Conservation (phyloP, 495 filamentous ascomycete species). For the Cercophora sp. region DNA sequence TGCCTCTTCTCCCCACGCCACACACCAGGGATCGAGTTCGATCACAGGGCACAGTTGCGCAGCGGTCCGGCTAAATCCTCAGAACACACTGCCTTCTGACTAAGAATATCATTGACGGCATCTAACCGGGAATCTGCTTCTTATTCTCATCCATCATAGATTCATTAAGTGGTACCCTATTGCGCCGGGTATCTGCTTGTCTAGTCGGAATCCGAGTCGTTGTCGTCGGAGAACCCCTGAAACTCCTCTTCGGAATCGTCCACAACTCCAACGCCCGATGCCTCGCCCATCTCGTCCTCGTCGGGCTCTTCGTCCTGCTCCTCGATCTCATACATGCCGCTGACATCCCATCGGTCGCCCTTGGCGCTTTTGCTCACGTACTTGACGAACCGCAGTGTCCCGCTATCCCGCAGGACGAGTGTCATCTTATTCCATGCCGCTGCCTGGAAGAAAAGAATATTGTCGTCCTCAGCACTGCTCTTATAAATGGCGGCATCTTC, state of each 20-base stretch:
- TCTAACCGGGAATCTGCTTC: too few species aligned
- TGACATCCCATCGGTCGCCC: conserved; percentile 92
- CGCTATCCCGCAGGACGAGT: conserved; percentile 83
- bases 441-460: conserved; percentile 83
- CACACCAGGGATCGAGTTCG: too few species aligned
- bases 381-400: conserved; percentile 89
- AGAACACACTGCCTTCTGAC: too few species aligned
- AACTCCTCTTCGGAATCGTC: conserved; percentile 47
- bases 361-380: conserved; percentile 78
- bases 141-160: too few species aligned
- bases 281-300: conserved; percentile 27
- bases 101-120: too few species aligned
- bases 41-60: too few species aligned
- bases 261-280: conserved; percentile 19
- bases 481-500: conserved; percentile 86
- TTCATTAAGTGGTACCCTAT: too few species aligned
- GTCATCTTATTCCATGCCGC: conserved; percentile 86
- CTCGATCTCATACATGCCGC: conserved; percentile 62
- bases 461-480: conserved; percentile 76
- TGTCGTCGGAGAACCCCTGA: conserved; percentile 41
- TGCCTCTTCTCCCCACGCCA: too few species aligned
- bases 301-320: conserved; percentile 37
- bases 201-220: conserved; percentile 44
- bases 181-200: too few species aligned
- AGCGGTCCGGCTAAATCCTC: too few species aligned